These are phyloP conservation scores for Xylaria sp. DNA, from an alignment of 2,329 filamentous ascomycete species.

Conservation along the genomic window DNA sequence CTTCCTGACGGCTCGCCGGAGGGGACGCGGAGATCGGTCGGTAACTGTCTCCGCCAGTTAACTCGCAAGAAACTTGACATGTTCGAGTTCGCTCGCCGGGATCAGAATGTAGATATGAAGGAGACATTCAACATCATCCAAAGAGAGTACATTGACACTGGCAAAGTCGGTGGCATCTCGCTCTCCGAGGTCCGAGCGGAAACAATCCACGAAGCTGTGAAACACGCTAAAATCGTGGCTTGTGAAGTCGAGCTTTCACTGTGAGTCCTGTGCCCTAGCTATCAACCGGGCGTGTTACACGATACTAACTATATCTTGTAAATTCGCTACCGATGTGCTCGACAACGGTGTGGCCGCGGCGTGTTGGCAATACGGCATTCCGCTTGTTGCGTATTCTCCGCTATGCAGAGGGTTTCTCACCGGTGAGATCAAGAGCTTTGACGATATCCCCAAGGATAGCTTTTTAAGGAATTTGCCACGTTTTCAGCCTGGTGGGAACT, in stretches of 20 bases:
- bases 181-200: slow-evolving; percentile 48
- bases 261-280: slow-evolving; percentile 30
- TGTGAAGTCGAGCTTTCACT: slow-evolving; percentile 49
- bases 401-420: slow-evolving; percentile 65
- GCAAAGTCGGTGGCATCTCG: slow-evolving; percentile 49
- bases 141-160: slow-evolving; percentile 47
- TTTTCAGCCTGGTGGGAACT: slow-evolving; percentile 64
- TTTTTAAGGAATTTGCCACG: slow-evolving; percentile 55
- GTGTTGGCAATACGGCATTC: slow-evolving; percentile 69
- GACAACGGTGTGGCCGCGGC: slow-evolving; percentile 46
- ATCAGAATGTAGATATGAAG: slow-evolving; percentile 48
- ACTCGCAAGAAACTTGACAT: slow-evolving; percentile 58
- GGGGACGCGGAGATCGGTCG: slow-evolving; percentile 55
- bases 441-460: slow-evolving; percentile 63
- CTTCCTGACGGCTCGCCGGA: slow-evolving; percentile 54
- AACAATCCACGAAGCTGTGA: slow-evolving; percentile 46
- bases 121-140: slow-evolving; percentile 43
- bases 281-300: background rate
- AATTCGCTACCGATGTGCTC: slow-evolving; percentile 36
- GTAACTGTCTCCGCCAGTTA: slow-evolving; percentile 50
- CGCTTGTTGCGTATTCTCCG: slow-evolving; percentile 75
- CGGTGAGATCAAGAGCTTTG: slow-evolving; percentile 53
- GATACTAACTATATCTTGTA: slow-evolving; percentile 25
- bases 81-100: slow-evolving; percentile 59
- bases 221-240: slow-evolving; percentile 43